Evolutionary conservation across 352 stramenopile species (phyloP), one percentile per base, ranked within the genome.

Genomic region (Blastocystis sp.): DNA sequence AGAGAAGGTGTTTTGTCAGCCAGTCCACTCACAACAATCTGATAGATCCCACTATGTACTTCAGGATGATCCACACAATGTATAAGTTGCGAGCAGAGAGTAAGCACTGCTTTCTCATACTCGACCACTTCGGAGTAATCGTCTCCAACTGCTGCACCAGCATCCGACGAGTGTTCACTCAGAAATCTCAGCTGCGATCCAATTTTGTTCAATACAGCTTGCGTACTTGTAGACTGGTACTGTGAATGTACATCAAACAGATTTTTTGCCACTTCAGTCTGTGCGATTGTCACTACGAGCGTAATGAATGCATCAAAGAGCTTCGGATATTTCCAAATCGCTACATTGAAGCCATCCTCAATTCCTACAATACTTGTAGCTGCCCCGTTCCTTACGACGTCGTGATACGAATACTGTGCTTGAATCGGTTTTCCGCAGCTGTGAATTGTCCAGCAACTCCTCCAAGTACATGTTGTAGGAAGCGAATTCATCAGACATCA

Each of bases 311-410:
- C 70, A 34, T 13, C 18, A 20, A 41, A 54, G n/a, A 81, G 34
- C 45, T 39, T 34, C 16, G 53, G 20, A 41, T 81, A 64, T 53
- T 63, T 62, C 70, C 70, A 81, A 41, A 81, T 81, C 26, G 70
- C 70, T 81, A 63, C 70, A 41, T 34, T 2, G n/a, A 3, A 30
- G 3, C 37, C 45, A 16, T 47, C 9, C 43, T 56, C 37, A 45
- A 43, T 41, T 26, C 70, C 2, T 81, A 81, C 70, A 41, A 24
- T 81, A 81, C 70, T 26, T 37, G 55, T 24, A 26, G 20, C 20
- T 59, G 26, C 18, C 37, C 20, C 20, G 41, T n/a, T 64, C 70
- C 16, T 81, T 81, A 18, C 70, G 41, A 26, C 45, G 39, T 24
- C 55, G 50, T 59, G 50, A 59, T 59, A 59, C 13, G 30, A 34